Evolutionary conservation across 345 rosid species (phyloP), one percentile per base, ranked within the genome.

Genomic region (Sisymbrium altissimum): DNA sequence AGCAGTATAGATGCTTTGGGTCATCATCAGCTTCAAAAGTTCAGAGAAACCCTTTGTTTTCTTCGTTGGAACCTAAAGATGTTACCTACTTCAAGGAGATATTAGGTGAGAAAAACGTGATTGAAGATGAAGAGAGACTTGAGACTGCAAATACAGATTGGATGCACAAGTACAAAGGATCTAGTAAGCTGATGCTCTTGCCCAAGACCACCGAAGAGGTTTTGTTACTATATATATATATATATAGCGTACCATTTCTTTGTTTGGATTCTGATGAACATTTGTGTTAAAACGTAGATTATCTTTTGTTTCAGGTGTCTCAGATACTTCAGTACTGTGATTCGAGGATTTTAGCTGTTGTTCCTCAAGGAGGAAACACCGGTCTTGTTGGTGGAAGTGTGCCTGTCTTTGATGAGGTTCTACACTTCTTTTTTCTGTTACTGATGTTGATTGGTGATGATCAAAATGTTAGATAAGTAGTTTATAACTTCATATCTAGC

Each of bases 371-470:
- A 15, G 99, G 98, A 77, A 92, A 95, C 68, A 95, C 97, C 40
- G 94, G 99, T 67, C 98, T 95, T 76, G 99, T 92, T 38, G 99
- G 99, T 55, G 99, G 99, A 74, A 92, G 97, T 82, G 96, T 95
- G 18, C 98, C 99, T 50, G 97, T 90, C 62, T 92, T 88, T 80
- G 96, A 95, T 41, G 97, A 95, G 99, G 99, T 93, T 72, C 23
- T 21, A 27, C 5, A n/a, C 33, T 10, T 29, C 49, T 32, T 65
- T 5, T 45, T 9, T 14, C 14, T 64, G 4, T 3, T 38, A 46
- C 27, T 55, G 14, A 38, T 46, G 27, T 55, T 65, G 9, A 36
- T 43, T 73, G 14, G 15, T 40, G 68, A 63, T 69, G 30, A 25
- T 61, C 29, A 50, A 49, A 38, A 10, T 67, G 27, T 39, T 67